A percentile compares a stretch with the other conserved stretches of the same genome.
Conservation (phyloP, 1,284 basidiomycete species). For the Hypsizygus ulmarius region DNA sequence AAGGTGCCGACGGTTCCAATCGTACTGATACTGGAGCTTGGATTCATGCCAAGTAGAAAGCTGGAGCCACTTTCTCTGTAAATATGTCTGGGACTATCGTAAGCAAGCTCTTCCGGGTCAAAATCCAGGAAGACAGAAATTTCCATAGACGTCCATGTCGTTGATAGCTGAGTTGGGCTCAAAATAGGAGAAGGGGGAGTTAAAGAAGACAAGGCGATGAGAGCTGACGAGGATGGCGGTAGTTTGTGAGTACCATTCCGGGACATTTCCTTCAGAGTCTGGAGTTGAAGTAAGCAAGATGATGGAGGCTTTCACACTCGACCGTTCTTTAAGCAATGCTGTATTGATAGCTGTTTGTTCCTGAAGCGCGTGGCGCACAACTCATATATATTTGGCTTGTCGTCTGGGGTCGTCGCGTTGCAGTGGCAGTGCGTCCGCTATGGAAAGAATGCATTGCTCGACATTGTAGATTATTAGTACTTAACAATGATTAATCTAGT, state of each 20-base stretch:
- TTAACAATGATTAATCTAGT: background rate
- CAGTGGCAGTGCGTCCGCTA: no score
- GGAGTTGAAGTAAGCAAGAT: background rate
- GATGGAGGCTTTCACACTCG: background rate
- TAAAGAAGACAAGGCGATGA: conserved; percentile 41
- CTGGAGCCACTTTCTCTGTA: background rate
- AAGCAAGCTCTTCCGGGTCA: conserved; percentile 4
- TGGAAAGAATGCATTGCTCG: no score
- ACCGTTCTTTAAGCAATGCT: background rate
- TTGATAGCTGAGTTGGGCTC: conserved; percentile 36
- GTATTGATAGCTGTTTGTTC: no score
- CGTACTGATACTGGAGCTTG: conserved; percentile 14
- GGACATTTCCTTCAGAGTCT: conserved; percentile 1
- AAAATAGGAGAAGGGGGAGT: conserved; percentile 49
- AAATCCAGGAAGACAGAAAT: conserved; percentile 49
- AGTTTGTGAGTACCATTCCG: conserved; percentile 13
- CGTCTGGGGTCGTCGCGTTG: no score
- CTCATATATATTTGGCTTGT: no score
- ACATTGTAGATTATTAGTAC: no score
- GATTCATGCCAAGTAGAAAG: conserved; percentile 1
- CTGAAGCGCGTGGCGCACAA: no score
- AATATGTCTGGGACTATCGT: background rate
- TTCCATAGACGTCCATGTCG: conserved; percentile 46
- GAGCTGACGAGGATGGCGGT: conserved; percentile 30
- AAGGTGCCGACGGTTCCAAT: conserved; percentile 23